These are phyloP conservation scores for Fraxinus baroniana DNA, from an alignment of 305 asterid genomes.

Conservation along the genomic window DNA sequence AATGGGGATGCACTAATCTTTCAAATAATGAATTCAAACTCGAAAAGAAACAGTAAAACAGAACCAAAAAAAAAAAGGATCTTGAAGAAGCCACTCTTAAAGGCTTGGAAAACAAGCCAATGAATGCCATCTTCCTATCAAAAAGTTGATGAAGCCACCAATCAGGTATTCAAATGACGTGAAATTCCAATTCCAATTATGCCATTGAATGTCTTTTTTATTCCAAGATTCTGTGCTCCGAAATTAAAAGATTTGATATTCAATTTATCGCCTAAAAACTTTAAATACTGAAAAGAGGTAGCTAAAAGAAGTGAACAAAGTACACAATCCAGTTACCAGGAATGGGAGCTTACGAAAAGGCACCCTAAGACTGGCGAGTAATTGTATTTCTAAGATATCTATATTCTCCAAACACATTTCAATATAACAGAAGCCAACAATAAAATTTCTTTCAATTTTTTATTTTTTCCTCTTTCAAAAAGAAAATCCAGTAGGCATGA, in stretches of 20 bases:
- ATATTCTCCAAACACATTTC: neutral
- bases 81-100: neutral
- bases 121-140: neutral
- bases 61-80: neutral
- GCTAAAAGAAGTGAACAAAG: neutral
- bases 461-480: neutral
- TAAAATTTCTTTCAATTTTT: neutral
- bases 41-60: neutral
- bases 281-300: neutral
- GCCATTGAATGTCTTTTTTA: neutral
- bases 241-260: neutral
- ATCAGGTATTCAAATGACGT: neutral
- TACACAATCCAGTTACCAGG: neutral
- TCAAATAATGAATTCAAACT: slow-evolving; percentile 5
- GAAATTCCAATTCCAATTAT: neutral
- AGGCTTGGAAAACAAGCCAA: slow-evolving; percentile 6
- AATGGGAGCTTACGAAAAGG: neutral
- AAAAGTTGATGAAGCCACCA: neutral
- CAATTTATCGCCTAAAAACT: neutral
- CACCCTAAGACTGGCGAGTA: neutral
- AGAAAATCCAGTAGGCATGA: neutral
- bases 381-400: neutral
- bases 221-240: neutral
- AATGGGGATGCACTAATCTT: neutral
- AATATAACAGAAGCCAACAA: slow-evolving; percentile 1